Evolutionary conservation across 2,329 filamentous ascomycete genomes (phyloP), one percentile per base, ranked within the genome.

Genomic region (Camillea tinctor): DNA sequence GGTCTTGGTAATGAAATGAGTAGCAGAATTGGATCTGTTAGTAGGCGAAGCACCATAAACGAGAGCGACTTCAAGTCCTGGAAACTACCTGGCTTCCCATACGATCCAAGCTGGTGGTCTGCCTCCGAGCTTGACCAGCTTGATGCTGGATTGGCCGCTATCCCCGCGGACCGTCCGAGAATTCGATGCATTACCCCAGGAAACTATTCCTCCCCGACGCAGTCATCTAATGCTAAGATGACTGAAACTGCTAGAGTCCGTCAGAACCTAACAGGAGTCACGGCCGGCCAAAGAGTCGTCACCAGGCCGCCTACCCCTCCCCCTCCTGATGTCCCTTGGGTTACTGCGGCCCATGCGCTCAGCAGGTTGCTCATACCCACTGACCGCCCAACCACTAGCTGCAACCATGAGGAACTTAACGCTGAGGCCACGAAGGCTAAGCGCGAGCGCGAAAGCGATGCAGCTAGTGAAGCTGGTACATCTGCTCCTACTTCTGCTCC

Each of bases 121-220:
- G 70, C 80, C 58, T 71, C 80, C 1, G 81, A 88, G 63, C 81
- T 96, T 5, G 87, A 91, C 60, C 84, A 85, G 58, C 79, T 96
- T 13, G 92, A 96, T 67, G 76, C 80, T 1, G 76, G 87, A 20
- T 76, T 86, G 55, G 76, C 79, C 13, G 76, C 80, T n/a, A 79
- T 80, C 2, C 75, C 81, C 4, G 74, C 78, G 7, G 80, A 81
- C 58, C 76, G 77, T 8, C 83, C 77, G 68, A 88, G 85, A 68
- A 74, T 81, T 15, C 85, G 86, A 24, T 78, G 77, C 61, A 79
- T 81, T 15, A 83, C 84, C 21, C 73, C 81, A 8, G 88, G 91
- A 1, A 93, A 91, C 1, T 97, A 93, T 75, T 92, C 87, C 2
- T 92, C 93, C 1, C 92, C 93, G 0, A 98, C 94, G 0, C 90